A percentile compares a stretch with the other conserved stretches of the same genome.
Evolutionary conservation across 2,329 filamentous ascomycete species (phyloP).

Genomic region (Talaromyces sp.): DNA sequence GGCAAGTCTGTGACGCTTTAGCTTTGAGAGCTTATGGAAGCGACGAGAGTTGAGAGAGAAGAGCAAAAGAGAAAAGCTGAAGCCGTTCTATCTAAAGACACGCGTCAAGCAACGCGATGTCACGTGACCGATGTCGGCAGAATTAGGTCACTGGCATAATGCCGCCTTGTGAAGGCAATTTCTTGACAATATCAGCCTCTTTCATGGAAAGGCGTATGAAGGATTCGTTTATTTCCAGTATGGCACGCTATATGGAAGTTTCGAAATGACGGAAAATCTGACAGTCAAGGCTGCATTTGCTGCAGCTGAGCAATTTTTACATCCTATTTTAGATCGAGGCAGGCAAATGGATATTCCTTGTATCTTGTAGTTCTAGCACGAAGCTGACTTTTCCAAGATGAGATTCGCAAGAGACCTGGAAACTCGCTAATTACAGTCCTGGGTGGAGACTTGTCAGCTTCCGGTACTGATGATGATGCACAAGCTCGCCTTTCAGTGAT

Average conservation of each 20-base stretch:
- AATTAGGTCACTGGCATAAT: constrained; percentile 5
- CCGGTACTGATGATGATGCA: constrained; percentile 17
- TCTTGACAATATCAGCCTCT: background rate
- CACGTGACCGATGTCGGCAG: constrained; percentile 6
- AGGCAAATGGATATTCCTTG: constrained; percentile 26
- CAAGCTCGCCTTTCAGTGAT: constrained; percentile 30
- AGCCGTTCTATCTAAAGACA: background rate
- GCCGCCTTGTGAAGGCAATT: constrained; percentile 5
- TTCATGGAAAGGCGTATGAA: background rate
- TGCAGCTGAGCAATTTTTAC: constrained; percentile 34
- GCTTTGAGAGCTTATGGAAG: constrained; percentile 9
- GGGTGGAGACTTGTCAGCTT: constrained; percentile 17
- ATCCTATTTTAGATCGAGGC: constrained; percentile 41
- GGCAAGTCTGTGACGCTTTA: background rate
- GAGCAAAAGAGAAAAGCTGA: background rate
- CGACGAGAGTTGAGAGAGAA: constrained; percentile 11
- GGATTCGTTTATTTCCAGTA: background rate
- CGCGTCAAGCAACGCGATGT: constrained; percentile 7
- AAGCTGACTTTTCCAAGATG: constrained; percentile 37
- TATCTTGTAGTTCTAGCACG: constrained; percentile 19
- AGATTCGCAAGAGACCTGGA: constrained; percentile 36
- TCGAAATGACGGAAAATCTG: constrained; percentile 29
- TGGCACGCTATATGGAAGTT: background rate
- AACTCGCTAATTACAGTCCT: constrained; percentile 36
- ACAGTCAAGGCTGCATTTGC: constrained; percentile 32